Conservation (phyloP, 768 basidiomycete species). For the Tulasnella sp. region DNA sequence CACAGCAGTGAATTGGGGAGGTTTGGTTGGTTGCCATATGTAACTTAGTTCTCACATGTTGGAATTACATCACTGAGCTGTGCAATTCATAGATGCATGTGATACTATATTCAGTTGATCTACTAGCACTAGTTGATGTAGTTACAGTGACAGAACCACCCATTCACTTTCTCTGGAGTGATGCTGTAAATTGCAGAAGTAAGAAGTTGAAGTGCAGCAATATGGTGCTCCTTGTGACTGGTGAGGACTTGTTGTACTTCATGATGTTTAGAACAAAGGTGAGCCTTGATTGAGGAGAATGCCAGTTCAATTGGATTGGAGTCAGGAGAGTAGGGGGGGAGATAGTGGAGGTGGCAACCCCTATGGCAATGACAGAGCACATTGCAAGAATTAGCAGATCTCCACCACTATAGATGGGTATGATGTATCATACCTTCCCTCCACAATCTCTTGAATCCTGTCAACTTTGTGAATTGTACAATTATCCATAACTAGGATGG, state of each 20-base stretch:
- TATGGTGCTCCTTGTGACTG: not conserved
- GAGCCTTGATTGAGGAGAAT: constrained; percentile 12
- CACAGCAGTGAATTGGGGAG: not conserved
- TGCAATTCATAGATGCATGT: not conserved
- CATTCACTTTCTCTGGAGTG: not conserved
- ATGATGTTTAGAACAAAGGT: not conserved
- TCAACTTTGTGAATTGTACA: constrained; percentile 3
- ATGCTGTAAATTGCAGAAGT: not conserved
- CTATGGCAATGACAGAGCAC: not conserved
- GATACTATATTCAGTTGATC: constrained; percentile 20
- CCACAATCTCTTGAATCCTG: not conserved
- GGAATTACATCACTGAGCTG: not conserved
- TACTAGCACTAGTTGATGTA: constrained; percentile 24
- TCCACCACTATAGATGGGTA: no score
- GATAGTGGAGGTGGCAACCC: not conserved
- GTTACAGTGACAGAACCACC: constrained; percentile 3
- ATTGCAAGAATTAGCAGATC: not conserved
- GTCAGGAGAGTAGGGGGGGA: constrained; percentile 15
- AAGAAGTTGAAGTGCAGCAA: not conserved
- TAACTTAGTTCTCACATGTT: constrained; percentile 13
- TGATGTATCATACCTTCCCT: not conserved
- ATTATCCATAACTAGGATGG: constrained; percentile 17
- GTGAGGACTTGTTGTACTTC: not conserved
- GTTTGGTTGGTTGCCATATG: not conserved
- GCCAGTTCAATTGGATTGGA: constrained; percentile 14